A percentile compares a stretch with the other conserved stretches of the same genome.
Evolutionary conservation across 129 eudicot genomes (phyloP).

Genomic region (Dittrichia graveolens): DNA sequence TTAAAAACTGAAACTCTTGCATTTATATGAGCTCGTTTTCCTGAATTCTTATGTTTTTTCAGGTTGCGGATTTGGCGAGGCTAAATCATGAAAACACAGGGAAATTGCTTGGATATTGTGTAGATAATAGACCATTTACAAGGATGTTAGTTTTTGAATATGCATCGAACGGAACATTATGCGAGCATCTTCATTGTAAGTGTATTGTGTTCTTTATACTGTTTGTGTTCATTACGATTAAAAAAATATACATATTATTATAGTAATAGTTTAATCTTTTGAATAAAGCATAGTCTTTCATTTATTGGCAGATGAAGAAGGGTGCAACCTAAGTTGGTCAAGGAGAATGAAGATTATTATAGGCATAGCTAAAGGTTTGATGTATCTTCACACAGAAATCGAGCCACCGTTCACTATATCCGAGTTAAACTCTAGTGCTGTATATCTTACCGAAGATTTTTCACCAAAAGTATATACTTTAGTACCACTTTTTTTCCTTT

Average conservation of each 20-base stretch:
- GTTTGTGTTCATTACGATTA: not conserved
- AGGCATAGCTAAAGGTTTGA: constrained; percentile 82
- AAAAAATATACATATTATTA: not conserved
- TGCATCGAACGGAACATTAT: constrained; percentile 92
- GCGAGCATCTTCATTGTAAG: constrained; percentile 96
- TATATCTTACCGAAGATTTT: constrained; percentile 91
- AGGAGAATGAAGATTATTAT: constrained; percentile 86
- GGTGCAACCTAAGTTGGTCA: constrained; percentile 85
- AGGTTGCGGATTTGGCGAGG: constrained; percentile 96
- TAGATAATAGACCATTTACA: constrained; percentile 73
- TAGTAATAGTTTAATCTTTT: not conserved
- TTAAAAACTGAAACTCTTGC: not conserved
- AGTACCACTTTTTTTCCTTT: not conserved
- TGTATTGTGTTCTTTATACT: constrained; percentile 11
- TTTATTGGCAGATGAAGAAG: constrained; percentile 70
- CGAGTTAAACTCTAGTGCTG: constrained; percentile 74
- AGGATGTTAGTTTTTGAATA: constrained; percentile 96
- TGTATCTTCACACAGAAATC: constrained; percentile 86
- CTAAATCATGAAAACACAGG: constrained; percentile 77
- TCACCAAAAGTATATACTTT: constrained; percentile 73
- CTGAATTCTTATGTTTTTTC: constrained; percentile 18
- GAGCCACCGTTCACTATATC: constrained; percentile 92
- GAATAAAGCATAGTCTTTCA: constrained; percentile 16
- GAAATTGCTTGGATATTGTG: constrained; percentile 82
- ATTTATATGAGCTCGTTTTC: constrained; percentile 2